Base-by-base conservation (phyloP, 495 filamentous ascomycete species). In the Penicillium taxi region DNA sequence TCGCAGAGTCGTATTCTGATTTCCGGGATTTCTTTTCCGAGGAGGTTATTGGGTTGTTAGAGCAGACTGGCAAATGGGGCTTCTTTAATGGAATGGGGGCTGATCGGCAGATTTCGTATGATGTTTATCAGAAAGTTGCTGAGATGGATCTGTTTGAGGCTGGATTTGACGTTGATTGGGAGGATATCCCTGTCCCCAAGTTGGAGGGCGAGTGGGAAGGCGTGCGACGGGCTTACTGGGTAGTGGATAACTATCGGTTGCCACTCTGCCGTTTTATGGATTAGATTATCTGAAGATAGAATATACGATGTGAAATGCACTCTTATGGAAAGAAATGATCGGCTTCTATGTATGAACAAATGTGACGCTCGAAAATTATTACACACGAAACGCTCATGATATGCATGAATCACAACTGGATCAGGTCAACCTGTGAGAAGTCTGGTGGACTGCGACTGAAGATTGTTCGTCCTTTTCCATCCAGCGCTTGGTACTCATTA, bases 11-110 rank as follows among this genome's bases (percentile, higher is more conserved):
- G 29, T 98, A 98, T 62, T 66, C 63, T 4, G 84, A 86, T 55
- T 75, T 98, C 26, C 80, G 80, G 21, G 69, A 78, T 20, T 98
- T 98, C 65, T 94, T 98, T 58, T 77, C 72, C 9, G 90, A 98
- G 55, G 80, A 80, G 45, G 77, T 96, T 0, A 82, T 93, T 30
- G 80, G 75, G 0, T 55, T 96, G 26, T 63, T 98, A 3, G 81
- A 83, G 52, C 63, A 72, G 30, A 59, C 78, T 11, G 85, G 89
- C 0, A 74, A 66, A 12, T 98, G 93, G 65, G 78, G 87, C 14
- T 96, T 95, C 66, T 98, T 96, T 59, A 91, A 96, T 56, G 91
- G 91, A 0, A 75, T 96, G 41, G 91, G 91, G 0, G 91, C 93
- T 4, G 91, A 98, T 67, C 70, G 90, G 17, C 76, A 82, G 52